Evolutionary conservation across 1,284 basidiomycete genomes (phyloP), one percentile per base, ranked within the genome.

Genomic region (Cutaneotrichosporon cavernicola): DNA sequence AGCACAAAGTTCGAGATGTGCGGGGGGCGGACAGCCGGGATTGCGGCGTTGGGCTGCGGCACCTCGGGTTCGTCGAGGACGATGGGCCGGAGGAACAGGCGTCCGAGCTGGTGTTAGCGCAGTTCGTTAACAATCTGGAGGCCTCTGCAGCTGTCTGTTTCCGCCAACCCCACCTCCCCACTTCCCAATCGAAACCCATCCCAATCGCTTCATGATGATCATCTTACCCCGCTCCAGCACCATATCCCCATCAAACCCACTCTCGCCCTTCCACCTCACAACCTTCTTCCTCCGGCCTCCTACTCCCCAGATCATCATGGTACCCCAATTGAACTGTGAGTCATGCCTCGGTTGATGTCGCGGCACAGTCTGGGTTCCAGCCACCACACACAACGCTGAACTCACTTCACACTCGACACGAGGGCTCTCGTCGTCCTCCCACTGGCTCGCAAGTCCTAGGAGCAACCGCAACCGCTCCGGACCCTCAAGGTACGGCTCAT

Each of bases 381-480:
- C 6, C 3, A 26, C 21, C 4, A 40, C 9, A 31, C 13, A 9
- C 51, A n/a, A 8, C 18, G 16, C 31, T 26, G 5, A 6, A 40
- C 55, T 53, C 59, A 77, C 75, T 68, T 77, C 75, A 62, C 73
- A 77, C 59, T 74, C 75, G 30, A 77, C 70, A 16, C 70, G 66
- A 10, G 71, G 71, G 22, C 72, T 73, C 51, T 68, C 70, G 40
- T 73, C 74, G 55, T 73, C 72, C 34, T 73, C 69, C 73, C 73
- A 75, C 58, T 77, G 73, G 18, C 67, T 69, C n/a, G 73, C 70
- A 4, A 77, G 63, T 7, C 75, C 75, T 9, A 71, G 64, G 13
- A 77, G 61, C n/a, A 77, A 58, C 9, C 75, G 64, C 53, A 73
- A 50, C n/a, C 75, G 61, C 62, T 77, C 74, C 1, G 75, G 74